Evolutionary conservation across 2,329 filamentous ascomycete species (phyloP), one percentile per base, ranked within the genome.

Genomic region (Penicillium sp.): DNA sequence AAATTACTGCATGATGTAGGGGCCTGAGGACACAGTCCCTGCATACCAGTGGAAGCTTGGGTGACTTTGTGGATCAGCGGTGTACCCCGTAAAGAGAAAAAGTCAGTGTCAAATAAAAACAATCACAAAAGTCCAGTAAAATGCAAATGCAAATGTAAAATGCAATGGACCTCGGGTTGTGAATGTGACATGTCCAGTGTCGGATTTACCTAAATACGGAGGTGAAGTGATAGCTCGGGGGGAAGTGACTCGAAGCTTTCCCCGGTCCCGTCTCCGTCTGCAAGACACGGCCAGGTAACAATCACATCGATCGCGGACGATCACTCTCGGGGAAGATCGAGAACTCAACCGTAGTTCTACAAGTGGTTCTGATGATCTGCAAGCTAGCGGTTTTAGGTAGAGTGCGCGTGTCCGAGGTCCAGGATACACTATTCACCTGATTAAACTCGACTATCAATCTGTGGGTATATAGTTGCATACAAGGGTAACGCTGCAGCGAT

Each of bases 131-230:
- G 38, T 36, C 34, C 38, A 5, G 5, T 6, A 24, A 48, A 42
- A 42, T 52, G 47, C 34, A 52, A 43, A 27, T 24, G 16, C 42
- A 47, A 18, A 18, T 18, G 18, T 2, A 18, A 18, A 27, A 44
- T 44, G 54, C 50, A 63, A 53, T 49, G 34, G n/a, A 36, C 18
- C 18, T 18, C 18, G 18, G 18, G 2, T 18, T 13, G 13, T 36
- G 34, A 50, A 57, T 63, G 55, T 64, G 62, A 64, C 53, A 55
- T 46, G 58, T 64, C 61, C 55, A 46, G 49, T 38, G 43, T 51
- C 49, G 54, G 59, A 58, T 53, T 52, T 27, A 27, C 24, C 24
- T 27, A 27, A 27, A 6, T 27, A 27, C 24, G 24, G 24, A 27
- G 24, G 24, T 8, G 24, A 27, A 8, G 8, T 47, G 61, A 59